phyloP scores from a whole-genome alignment of 257 asterid species.

The Verbena officinalis region DNA sequence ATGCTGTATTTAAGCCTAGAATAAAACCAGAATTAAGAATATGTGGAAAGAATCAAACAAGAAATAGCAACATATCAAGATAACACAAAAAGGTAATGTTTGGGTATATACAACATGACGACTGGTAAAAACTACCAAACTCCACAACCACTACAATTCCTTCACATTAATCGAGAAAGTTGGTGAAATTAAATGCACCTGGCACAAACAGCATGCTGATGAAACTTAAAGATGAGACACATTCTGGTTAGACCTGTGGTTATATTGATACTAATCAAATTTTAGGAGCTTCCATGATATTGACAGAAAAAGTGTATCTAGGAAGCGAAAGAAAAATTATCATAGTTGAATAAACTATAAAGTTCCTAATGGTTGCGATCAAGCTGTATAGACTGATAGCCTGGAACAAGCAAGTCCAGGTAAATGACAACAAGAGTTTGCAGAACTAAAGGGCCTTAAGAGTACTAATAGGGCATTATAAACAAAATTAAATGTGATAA shows the following conservation, averaged over 20 bases:
- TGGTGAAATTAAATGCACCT: conserved; percentile 1
- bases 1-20: conserved; percentile 92
- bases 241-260: neutral
- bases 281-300: neutral
- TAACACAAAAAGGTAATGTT: neutral
- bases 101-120: neutral
- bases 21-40: conserved; percentile 29
- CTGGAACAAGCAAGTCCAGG: conserved; percentile 18
- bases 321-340: conserved; percentile 8
- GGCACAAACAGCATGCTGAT: neutral
- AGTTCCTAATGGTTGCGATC: too few relatives aligned
- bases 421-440: neutral
- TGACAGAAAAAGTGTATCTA: conserved; percentile 17
- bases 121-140: neutral
- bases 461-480: conserved; percentile 2
- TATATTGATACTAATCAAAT: neutral
- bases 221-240: neutral
- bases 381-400: neutral
- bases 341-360: conserved; percentile 5
- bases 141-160: conserved; percentile 16
- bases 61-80: neutral
- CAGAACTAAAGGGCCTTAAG: conserved; percentile 1
- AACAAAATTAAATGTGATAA: conserved; percentile 8
- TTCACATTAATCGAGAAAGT: neutral
- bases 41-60: conserved; percentile 6